Conservation (phyloP, 768 basidiomycete species). For the Flagelloscypha sp. region DNA sequence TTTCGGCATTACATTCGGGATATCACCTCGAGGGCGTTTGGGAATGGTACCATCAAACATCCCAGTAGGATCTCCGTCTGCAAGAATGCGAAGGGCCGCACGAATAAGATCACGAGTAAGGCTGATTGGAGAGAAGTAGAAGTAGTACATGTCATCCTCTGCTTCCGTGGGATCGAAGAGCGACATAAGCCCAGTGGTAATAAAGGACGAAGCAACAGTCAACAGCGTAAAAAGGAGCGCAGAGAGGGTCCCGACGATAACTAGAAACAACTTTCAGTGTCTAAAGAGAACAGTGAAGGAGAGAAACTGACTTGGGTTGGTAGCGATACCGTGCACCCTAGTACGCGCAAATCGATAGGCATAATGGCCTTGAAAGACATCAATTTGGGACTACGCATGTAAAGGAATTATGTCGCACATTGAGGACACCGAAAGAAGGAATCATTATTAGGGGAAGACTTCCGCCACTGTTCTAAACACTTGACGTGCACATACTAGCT, state of each 20-base stretch:
- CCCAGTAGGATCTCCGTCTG: constrained; percentile 42
- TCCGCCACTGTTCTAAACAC: constrained; percentile 72
- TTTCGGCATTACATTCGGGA: constrained; percentile 10
- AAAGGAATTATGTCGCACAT: too few relatives aligned
- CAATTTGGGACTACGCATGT: too few relatives aligned
- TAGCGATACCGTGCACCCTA: constrained; percentile 58
- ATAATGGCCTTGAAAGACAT: too few relatives aligned
- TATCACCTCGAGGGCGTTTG: constrained; percentile 1
- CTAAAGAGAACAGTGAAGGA: constrained; percentile 7
- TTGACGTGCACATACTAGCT: constrained; percentile 77
- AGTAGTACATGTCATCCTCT: constrained; percentile 29
- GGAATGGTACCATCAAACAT: constrained; percentile 25
- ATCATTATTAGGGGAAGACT: constrained; percentile 45
- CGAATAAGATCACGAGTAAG: constrained; percentile 54
- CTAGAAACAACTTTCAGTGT: constrained; percentile 27
- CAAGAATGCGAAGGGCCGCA: constrained; percentile 53
- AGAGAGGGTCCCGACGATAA: constrained; percentile 55
- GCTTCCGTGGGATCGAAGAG: constrained; percentile 56
- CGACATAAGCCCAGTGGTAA: constrained; percentile 59
- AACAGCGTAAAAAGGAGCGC: constrained; percentile 54
- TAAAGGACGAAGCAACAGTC: constrained; percentile 60
- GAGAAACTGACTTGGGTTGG: constrained; percentile 54
- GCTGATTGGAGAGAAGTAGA: constrained; percentile 45
- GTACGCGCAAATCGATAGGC: constrained; percentile 72
- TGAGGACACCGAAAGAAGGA: constrained; percentile 78